These are phyloP conservation scores for Apiotrichum gracile DNA, from an alignment of 1,284 basidiomycete genomes.

Conservation along the genomic window DNA sequence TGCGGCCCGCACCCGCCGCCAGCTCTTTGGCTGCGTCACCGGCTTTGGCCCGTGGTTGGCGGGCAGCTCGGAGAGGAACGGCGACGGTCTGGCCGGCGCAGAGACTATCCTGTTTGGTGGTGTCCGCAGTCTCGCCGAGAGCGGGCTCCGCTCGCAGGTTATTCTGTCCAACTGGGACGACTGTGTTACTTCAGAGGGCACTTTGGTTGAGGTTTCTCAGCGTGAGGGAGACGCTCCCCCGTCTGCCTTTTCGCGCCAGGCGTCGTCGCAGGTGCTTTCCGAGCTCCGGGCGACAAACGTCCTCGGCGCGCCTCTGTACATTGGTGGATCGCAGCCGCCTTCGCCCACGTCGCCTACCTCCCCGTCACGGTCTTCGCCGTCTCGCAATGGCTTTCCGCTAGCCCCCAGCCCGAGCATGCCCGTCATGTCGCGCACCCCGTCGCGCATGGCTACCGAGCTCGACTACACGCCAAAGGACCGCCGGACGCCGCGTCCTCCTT, in stretches of 20 bases:
- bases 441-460: too few relatives aligned
- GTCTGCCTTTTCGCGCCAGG: slow-evolving; percentile 5
- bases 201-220: slow-evolving; percentile 2
- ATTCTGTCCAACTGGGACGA: slow-evolving; percentile 29
- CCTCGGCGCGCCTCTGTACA: background rate
- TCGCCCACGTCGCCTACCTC: slow-evolving; percentile 1
- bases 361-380: background rate
- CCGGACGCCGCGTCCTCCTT: too few relatives aligned
- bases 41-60: slow-evolving; percentile 21
- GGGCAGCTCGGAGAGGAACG: slow-evolving; percentile 10
- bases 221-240: background rate
- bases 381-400: too few relatives aligned
- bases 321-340: background rate
- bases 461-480: too few relatives aligned
- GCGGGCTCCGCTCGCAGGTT: slow-evolving; percentile 16
- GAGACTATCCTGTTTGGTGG: slow-evolving; percentile 36
- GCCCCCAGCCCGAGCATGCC: too few relatives aligned
- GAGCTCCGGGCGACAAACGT: slow-evolving; percentile 3
- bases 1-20: slow-evolving; percentile 11
- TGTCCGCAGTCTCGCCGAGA: slow-evolving; percentile 15
- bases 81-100: slow-evolving; percentile 14
- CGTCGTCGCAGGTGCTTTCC: slow-evolving; percentile 7
- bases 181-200: slow-evolving; percentile 21
- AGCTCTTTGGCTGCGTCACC: slow-evolving; percentile 22
- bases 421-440: too few relatives aligned